A percentile compares a stretch with the other conserved stretches of the same genome.
These are phyloP conservation scores for Calonectria ilicicola DNA, from an alignment of 2,329 filamentous ascomycete genomes.

Conservation along the genomic window DNA sequence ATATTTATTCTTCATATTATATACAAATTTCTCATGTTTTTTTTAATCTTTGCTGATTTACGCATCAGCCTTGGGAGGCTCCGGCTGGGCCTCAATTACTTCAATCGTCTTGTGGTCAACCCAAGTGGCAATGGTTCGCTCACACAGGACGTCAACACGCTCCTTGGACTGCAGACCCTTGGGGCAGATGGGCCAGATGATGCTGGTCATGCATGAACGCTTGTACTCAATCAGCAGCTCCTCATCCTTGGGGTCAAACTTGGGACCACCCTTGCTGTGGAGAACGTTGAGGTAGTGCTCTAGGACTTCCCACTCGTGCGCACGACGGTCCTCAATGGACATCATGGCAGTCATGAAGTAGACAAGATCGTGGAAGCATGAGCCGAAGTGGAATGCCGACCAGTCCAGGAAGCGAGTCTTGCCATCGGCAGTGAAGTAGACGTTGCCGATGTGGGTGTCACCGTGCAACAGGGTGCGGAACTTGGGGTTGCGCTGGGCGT, in stretches of 20 bases:
- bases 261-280: slow-evolving; percentile 29
- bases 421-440: slow-evolving; percentile 52
- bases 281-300: slow-evolving; percentile 35
- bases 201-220: slow-evolving; percentile 7
- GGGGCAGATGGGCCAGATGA: slow-evolving; percentile 10
- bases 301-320: slow-evolving; percentile 48
- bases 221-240: neutral
- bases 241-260: slow-evolving; percentile 12
- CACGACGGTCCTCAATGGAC: slow-evolving; percentile 52
- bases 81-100: slow-evolving; percentile 1
- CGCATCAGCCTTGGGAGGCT: neutral
- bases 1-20: neutral
- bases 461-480: slow-evolving; percentile 57
- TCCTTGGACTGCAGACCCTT: slow-evolving; percentile 6
- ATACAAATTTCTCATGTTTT: neutral
- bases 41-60: neutral
- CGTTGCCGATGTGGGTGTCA: slow-evolving; percentile 57
- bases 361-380: slow-evolving; percentile 56
- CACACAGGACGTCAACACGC: neutral
- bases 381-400: slow-evolving; percentile 55
- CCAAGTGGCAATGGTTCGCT: slow-evolving; percentile 3
- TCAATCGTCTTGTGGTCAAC: slow-evolving; percentile 4
- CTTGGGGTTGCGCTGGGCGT: slow-evolving; percentile 49
- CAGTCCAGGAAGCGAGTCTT: slow-evolving; percentile 56
- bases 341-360: slow-evolving; percentile 55